Evolutionary conservation across 768 basidiomycete species (phyloP).

Genomic region (Terana coerulea): DNA sequence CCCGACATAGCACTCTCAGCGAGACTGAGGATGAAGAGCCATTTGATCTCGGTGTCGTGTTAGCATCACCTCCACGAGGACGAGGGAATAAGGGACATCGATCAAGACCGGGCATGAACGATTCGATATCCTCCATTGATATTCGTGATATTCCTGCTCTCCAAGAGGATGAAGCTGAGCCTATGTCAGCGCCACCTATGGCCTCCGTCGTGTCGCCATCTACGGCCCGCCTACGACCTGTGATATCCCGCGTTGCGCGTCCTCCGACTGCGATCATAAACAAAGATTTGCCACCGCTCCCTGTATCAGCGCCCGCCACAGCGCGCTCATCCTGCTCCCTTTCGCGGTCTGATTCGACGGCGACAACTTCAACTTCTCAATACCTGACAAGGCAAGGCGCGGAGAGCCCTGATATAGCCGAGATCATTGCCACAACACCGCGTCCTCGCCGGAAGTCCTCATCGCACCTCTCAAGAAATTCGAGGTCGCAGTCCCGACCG

Average conservation of each 20-base stretch:
- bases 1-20: conserved; percentile 10
- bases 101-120: conserved; percentile 12
- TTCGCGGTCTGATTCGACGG: background rate
- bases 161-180: conserved; percentile 23
- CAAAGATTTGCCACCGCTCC: conserved; percentile 25
- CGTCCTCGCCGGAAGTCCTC: conserved; percentile 26
- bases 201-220: conserved; percentile 2
- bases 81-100: background rate
- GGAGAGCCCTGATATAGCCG: conserved; percentile 30
- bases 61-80: conserved; percentile 13
- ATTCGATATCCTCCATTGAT: conserved; percentile 28
- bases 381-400: conserved; percentile 3
- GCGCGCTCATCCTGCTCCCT: background rate
- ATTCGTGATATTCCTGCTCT: conserved; percentile 28
- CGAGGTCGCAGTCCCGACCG: conserved; percentile 23
- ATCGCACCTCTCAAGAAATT: conserved; percentile 19
- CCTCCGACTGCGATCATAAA: conserved; percentile 15
- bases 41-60: conserved; percentile 15
- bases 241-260: background rate
- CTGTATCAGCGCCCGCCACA: background rate
- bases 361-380: too few species aligned
- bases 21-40: conserved; percentile 17
- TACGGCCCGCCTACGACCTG: conserved; percentile 4
- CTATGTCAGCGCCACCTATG: conserved; percentile 10
- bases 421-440: conserved; percentile 30